Conservation (phyloP, 1,284 basidiomycete genomes). For the Ganoderma sinense region DNA sequence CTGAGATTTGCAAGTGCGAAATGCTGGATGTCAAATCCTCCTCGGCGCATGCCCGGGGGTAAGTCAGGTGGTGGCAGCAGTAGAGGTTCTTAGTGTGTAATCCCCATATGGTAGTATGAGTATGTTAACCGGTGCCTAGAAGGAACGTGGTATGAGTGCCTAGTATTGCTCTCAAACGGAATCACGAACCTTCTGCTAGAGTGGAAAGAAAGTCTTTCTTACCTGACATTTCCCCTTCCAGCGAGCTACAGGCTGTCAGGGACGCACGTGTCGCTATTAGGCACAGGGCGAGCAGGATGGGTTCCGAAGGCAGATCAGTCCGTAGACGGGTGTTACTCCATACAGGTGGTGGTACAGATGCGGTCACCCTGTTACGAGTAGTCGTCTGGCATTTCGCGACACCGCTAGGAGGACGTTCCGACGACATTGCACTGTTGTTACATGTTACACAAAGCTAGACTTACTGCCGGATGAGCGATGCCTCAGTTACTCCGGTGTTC, state of each 20-base stretch:
- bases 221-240: background rate
- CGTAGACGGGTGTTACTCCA: background rate
- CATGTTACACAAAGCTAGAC: background rate
- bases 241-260: no score
- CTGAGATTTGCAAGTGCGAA: background rate
- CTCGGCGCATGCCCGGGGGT: background rate
- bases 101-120: background rate
- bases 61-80: background rate
- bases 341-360: background rate
- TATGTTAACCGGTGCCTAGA: background rate
- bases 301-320: background rate
- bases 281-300: no score
- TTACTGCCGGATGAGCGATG: background rate
- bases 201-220: background rate
- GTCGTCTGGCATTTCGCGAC: background rate
- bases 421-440: background rate
- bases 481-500: background rate
- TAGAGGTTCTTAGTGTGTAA: background rate
- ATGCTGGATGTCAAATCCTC: background rate
- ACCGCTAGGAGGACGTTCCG: background rate
- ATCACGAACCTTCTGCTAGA: background rate
- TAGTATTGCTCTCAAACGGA: background rate
- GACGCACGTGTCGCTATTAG: no score
- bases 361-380: background rate
- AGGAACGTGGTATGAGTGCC: background rate